Evolutionary conservation across 768 basidiomycete species (phyloP).

Genomic region (Leccinellum albellum): DNA sequence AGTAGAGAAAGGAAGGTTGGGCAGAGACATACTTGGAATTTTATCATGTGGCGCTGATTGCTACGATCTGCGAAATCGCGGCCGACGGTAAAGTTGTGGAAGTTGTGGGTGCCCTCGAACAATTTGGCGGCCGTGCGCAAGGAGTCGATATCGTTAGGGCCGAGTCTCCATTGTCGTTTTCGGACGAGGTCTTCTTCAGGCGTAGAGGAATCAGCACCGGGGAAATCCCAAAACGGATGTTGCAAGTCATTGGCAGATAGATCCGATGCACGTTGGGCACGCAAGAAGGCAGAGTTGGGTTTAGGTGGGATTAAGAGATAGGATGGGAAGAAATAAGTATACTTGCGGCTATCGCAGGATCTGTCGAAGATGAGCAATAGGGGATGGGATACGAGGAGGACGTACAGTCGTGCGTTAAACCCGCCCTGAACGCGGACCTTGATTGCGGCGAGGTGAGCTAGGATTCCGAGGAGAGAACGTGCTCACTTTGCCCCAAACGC

Average conservation of each 20-base stretch:
- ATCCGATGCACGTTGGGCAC: conserved; percentile 33
- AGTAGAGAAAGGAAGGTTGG: neutral
- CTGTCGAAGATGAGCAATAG: conserved; percentile 36
- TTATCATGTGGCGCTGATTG: conserved; percentile 84
- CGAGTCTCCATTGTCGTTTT: conserved; percentile 71
- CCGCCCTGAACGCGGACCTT: conserved; percentile 74
- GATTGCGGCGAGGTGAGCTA: neutral
- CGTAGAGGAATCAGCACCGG: conserved; percentile 35
- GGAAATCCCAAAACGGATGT: conserved; percentile 62
- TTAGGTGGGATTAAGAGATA: conserved; percentile 91
- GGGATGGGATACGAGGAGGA: neutral
- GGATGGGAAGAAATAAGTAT: conserved; percentile 95
- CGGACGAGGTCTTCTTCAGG: conserved; percentile 58
- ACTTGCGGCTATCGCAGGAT: conserved; percentile 91
- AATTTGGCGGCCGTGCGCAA: conserved; percentile 55
- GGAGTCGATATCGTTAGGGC: conserved; percentile 46
- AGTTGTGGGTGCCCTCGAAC: conserved; percentile 91
- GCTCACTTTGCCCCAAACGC: conserved; percentile 87
- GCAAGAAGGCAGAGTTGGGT: conserved; percentile 61
- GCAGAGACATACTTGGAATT: conserved; percentile 57
- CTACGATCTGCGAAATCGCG: conserved; percentile 81
- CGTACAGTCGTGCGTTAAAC: conserved; percentile 74
- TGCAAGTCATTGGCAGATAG: conserved; percentile 19
- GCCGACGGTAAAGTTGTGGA: conserved; percentile 94
- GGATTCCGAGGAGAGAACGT: neutral